These are phyloP conservation scores for Zygotorulaspora sp. DNA, from an alignment of 805 yeast genomes.

Conservation along the genomic window DNA sequence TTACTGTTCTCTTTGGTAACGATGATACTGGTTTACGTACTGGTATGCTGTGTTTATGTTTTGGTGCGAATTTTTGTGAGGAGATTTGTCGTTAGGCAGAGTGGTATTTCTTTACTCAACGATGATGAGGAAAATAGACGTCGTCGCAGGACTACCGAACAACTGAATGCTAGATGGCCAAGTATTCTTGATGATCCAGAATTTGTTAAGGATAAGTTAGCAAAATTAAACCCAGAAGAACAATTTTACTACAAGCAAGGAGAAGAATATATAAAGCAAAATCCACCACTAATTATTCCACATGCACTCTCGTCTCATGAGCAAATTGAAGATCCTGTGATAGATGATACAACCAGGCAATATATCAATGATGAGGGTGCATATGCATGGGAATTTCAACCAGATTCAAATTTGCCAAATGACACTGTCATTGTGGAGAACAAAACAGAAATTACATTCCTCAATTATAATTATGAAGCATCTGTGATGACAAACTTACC, in stretches of 20 bases:
- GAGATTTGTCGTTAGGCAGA: slow-evolving; percentile 10
- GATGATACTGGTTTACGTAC: slow-evolving; percentile 20
- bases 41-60: slow-evolving; percentile 18
- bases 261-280: slow-evolving; percentile 35
- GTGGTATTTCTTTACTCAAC: slow-evolving; percentile 16
- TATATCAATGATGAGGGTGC: slow-evolving; percentile 85
- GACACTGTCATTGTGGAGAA: slow-evolving; percentile 59
- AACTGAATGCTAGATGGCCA: slow-evolving; percentile 37
- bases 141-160: slow-evolving; percentile 14
- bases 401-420: slow-evolving; percentile 48
- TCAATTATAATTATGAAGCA: slow-evolving; percentile 53
- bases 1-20: slow-evolving; percentile 24
- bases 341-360: slow-evolving; percentile 33
- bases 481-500: slow-evolving; percentile 80
- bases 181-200: slow-evolving; percentile 64
- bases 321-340: slow-evolving; percentile 32
- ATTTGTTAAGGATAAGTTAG: slow-evolving; percentile 54
- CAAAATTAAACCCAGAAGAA: slow-evolving; percentile 47
- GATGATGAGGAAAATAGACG: slow-evolving; percentile 16
- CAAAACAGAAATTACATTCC: slow-evolving; percentile 56
- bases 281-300: slow-evolving; percentile 43
- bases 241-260: slow-evolving; percentile 40
- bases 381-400: slow-evolving; percentile 81
- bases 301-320: slow-evolving; percentile 24
- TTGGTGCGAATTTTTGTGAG: slow-evolving; percentile 15